These are phyloP conservation scores for Kodamaea hsintzibuensis DNA, from an alignment of 805 yeast species.

Conservation along the genomic window DNA sequence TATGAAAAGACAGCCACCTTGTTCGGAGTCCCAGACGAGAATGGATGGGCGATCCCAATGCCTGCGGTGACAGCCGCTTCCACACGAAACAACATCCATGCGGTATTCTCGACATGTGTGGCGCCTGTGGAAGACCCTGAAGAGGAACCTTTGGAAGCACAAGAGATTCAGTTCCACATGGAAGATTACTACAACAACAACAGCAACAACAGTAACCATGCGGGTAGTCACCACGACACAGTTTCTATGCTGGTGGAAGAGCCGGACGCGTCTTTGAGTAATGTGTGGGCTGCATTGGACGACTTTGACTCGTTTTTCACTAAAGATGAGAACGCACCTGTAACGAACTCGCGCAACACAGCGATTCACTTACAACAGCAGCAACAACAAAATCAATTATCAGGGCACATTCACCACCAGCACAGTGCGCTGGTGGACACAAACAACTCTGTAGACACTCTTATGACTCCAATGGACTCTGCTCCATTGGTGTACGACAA, in stretches of 20 bases:
- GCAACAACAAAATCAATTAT: conserved; percentile 15
- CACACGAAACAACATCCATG: conserved; percentile 90
- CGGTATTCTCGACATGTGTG: conserved; percentile 87
- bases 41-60: conserved; percentile 98
- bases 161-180: conserved; percentile 54
- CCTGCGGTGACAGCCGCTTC: conserved; percentile 88
- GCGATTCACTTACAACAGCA: conserved; percentile 14
- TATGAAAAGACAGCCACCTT: conserved; percentile 84
- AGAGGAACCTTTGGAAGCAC: conserved; percentile 33
- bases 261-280: conserved; percentile 74
- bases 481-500: conserved; percentile 80
- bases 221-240: conserved; percentile 35
- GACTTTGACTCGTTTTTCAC: conserved; percentile 88
- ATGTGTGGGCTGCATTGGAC: conserved; percentile 91
- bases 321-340: conserved; percentile 42
- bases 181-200: conserved; percentile 52
- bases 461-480: conserved; percentile 58
- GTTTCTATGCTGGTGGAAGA: conserved; percentile 55
- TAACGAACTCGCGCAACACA: conserved; percentile 9
- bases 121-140: conserved; percentile 38
- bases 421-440: conserved; percentile 66
- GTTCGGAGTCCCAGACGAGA: conserved; percentile 92
- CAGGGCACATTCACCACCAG: conserved; percentile 29
- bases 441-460: conserved; percentile 42
- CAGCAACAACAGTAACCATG: conserved; percentile 25